Evolutionary conservation across 352 stramenopile genomes (phyloP).

Genomic region (Thraustochytrium sp.): DNA sequence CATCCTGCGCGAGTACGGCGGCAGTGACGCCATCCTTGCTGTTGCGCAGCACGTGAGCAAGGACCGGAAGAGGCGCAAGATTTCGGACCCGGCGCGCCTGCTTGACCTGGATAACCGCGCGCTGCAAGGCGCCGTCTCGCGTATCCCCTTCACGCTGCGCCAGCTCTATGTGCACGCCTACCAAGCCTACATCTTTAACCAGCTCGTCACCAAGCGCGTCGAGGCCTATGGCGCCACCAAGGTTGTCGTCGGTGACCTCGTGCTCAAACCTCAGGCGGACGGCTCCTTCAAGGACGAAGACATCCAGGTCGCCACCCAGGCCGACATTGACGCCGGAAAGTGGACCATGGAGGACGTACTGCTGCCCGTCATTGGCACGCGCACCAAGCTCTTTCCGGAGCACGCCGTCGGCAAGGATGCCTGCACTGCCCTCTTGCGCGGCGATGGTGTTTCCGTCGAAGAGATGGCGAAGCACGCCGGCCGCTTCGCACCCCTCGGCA

Average conservation of each 20-base stretch:
- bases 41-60: neutral
- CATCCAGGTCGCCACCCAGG: neutral
- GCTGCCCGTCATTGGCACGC: neutral
- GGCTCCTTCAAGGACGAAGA: neutral
- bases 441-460: neutral
- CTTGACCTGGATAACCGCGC: neutral
- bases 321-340: neutral
- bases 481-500: constrained; percentile 8
- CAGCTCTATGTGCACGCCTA: constrained; percentile 33
- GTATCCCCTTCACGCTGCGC: constrained; percentile 7
- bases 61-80: neutral
- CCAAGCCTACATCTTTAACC: constrained; percentile 31
- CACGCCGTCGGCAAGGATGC: neutral
- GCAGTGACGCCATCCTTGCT: neutral
- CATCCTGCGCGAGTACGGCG: neutral
- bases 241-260: constrained; percentile 20
- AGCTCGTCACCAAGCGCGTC: constrained; percentile 28
- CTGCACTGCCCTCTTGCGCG: neutral
- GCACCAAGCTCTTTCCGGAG: neutral
- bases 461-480: neutral
- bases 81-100: neutral
- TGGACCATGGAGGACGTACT: constrained; percentile 28
- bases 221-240: neutral
- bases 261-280: neutral
- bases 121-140: neutral